Conservation (phyloP, 768 basidiomycete genomes). For the Phaeolepiota aurea region DNA sequence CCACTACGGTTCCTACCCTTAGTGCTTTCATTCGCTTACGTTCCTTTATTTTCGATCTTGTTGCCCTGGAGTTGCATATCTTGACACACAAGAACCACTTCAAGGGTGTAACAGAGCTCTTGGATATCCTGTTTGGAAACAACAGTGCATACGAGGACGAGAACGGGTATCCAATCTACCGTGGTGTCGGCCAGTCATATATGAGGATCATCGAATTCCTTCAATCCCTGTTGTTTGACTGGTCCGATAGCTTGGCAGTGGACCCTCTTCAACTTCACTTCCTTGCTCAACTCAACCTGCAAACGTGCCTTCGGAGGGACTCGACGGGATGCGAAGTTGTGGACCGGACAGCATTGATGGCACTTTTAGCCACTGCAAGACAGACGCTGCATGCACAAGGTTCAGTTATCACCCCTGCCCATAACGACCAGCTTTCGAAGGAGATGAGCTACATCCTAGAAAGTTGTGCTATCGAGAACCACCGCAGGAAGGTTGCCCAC, state of each 20-base stretch:
- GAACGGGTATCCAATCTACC: slow-evolving; percentile 49
- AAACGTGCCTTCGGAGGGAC: slow-evolving; percentile 61
- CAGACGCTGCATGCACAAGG: slow-evolving; percentile 62
- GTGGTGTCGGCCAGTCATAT: slow-evolving; percentile 73
- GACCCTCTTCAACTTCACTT: slow-evolving; percentile 54
- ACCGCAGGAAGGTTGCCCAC: slow-evolving; percentile 70
- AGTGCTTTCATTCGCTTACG: slow-evolving; percentile 75
- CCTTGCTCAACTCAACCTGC: slow-evolving; percentile 57
- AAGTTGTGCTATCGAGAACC: slow-evolving; percentile 83
- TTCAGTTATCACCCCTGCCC: slow-evolving; percentile 48
- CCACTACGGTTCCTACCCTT: slow-evolving; percentile 60
- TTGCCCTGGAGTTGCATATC: slow-evolving; percentile 83
- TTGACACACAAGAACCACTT: slow-evolving; percentile 71
- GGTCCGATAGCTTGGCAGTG: slow-evolving; percentile 69
- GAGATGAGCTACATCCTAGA: slow-evolving; percentile 76
- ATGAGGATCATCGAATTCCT: slow-evolving; percentile 84
- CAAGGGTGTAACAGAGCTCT: slow-evolving; percentile 64
- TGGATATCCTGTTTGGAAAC: slow-evolving; percentile 76
- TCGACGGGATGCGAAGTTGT: slow-evolving; percentile 75
- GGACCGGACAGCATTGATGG: slow-evolving; percentile 64
- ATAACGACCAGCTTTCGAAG: slow-evolving; percentile 54
- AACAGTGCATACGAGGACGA: slow-evolving; percentile 44
- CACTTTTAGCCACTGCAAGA: slow-evolving; percentile 54
- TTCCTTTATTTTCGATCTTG: slow-evolving; percentile 77
- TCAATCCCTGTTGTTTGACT: slow-evolving; percentile 81